phyloP scores from a whole-genome alignment of 179 eudicot species.

The Gypsophila paniculata region DNA sequence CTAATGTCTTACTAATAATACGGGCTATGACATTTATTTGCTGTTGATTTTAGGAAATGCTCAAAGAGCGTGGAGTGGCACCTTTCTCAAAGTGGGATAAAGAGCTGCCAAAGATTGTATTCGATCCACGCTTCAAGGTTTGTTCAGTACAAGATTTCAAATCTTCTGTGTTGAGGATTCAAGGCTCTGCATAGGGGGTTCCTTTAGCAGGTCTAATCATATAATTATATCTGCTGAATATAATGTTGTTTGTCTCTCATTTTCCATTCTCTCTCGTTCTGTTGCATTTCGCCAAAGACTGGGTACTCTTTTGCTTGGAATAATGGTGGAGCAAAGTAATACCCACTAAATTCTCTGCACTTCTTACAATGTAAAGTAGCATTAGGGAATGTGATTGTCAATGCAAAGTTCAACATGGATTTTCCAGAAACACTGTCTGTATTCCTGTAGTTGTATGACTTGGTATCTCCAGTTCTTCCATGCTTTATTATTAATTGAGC shows the following conservation, averaged over 20 bases:
- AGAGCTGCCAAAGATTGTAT: conserved; percentile 96
- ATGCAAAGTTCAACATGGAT: background rate
- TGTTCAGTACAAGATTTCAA: conserved; percentile 31
- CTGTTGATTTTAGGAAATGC: too few species aligned
- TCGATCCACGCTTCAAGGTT: conserved; percentile 99
- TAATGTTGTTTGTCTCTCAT: background rate
- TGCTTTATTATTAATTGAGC: too few species aligned
- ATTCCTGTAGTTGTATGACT: too few species aligned
- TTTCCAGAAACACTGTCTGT: background rate
- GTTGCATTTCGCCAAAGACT: too few species aligned
- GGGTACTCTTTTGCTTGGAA: too few species aligned
- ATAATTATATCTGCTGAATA: conserved; percentile 21
- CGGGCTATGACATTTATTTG: too few species aligned
- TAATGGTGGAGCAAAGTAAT: too few species aligned
- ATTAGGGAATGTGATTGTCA: background rate
- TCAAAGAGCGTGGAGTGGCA: conserved; percentile 97
- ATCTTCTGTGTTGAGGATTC: conserved; percentile 32
- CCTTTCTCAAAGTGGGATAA: conserved; percentile 99
- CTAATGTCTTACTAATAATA: too few species aligned
- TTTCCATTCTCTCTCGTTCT: background rate
- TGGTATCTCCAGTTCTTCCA: too few species aligned
- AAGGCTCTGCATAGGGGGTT: conserved; percentile 27
- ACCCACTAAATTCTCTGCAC: too few species aligned
- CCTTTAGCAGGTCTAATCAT: conserved; percentile 33
- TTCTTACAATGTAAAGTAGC: background rate